Evolutionary conservation across 139 green algal species (phyloP), one percentile per base, ranked within the genome.

Genomic region (Tetradesmus obliquus): DNA sequence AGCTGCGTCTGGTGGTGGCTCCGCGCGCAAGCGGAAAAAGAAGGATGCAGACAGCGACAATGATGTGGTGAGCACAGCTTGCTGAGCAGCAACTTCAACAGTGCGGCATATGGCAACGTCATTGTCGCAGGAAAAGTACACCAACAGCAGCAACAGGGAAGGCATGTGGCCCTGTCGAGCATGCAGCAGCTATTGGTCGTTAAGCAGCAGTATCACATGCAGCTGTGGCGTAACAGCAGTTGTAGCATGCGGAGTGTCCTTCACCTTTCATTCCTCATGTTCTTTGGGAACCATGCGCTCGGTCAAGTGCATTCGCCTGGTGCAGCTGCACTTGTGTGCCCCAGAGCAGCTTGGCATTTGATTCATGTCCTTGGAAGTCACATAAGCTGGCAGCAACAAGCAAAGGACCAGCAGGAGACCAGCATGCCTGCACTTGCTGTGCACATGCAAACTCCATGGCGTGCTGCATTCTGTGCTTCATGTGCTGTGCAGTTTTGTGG

Each of bases 21-120:
- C 87, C 57, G 72, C 87, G 15, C 76, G 55, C 57, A 91, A 91
- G n/a, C 62, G 74, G 79, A 86, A 79, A 10, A 87, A 91, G 88
- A 72, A 81, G 24, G 57, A 81, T 69, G 88, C 66, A 15, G 88
- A 91, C 88, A 87, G 76, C 22, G 88, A 87, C 24, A 83, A 57
- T 53, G 87, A 91, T 12, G 87, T 91, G 87, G 87, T 91, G 45
- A 15, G 87, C 17, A 24, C 8, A 24, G 15, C 66, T 76, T 66
- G 57, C 57, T 66, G 57, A 66, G 57, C 57, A 66, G 57, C 32
- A 45, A 0, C 32, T 45, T 8, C 57, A 66, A 66, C 57, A 13
- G 57, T 9, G 8, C 9, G 57, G 6, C 57, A 66, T 66, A 1
- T 0, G 57, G 8, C 57, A 66, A 9, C 57, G 1, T 66, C 57